These are phyloP conservation scores for Aspergillus ruber DNA, from an alignment of 2,329 filamentous ascomycete genomes.

Conservation along the genomic window DNA sequence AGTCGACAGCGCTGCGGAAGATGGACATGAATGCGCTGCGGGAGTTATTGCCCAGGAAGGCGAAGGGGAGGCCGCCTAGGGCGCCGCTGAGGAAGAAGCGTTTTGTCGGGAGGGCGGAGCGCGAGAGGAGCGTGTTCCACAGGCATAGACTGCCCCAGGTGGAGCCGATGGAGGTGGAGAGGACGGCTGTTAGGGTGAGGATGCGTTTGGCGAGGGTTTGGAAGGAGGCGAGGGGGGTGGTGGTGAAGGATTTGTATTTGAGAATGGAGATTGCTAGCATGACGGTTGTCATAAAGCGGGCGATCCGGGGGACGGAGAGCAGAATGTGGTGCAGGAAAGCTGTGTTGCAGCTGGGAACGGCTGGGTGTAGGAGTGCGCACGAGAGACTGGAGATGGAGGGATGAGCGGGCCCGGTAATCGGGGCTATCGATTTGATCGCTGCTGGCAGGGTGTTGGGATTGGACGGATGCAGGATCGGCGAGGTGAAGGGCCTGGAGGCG, in stretches of 20 bases:
- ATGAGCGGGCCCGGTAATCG: slow-evolving; percentile 77
- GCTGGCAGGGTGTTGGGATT: slow-evolving; percentile 55
- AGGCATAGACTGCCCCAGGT: slow-evolving; percentile 87
- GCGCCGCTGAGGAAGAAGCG: slow-evolving; percentile 88
- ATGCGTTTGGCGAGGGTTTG: slow-evolving; percentile 62
- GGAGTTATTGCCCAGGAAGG: slow-evolving; percentile 51
- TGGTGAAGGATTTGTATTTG: slow-evolving; percentile 60
- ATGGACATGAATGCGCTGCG: slow-evolving; percentile 70
- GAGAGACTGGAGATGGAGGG: slow-evolving; percentile 78
- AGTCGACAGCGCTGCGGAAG: slow-evolving; percentile 71
- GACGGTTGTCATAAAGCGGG: slow-evolving; percentile 63
- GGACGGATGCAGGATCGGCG: slow-evolving; percentile 77
- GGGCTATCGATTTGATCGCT: slow-evolving; percentile 60
- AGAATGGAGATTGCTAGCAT: slow-evolving; percentile 63
- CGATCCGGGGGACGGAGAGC: slow-evolving; percentile 69
- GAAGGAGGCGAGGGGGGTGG: slow-evolving; percentile 61
- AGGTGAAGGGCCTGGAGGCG: slow-evolving; percentile 60
- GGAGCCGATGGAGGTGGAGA: slow-evolving; percentile 76
- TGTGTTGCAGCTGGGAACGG: slow-evolving; percentile 78
- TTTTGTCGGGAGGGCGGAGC: slow-evolving; percentile 67
- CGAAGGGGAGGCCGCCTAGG: slow-evolving; percentile 72
- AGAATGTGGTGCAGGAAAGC: slow-evolving; percentile 87
- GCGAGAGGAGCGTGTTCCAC: slow-evolving; percentile 73
- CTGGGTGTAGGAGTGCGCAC: slow-evolving; percentile 82
- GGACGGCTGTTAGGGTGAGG: slow-evolving; percentile 67